Evolutionary conservation across 2,329 filamentous ascomycete species (phyloP).

Genomic region (Leptographium wingfieldii): DNA sequence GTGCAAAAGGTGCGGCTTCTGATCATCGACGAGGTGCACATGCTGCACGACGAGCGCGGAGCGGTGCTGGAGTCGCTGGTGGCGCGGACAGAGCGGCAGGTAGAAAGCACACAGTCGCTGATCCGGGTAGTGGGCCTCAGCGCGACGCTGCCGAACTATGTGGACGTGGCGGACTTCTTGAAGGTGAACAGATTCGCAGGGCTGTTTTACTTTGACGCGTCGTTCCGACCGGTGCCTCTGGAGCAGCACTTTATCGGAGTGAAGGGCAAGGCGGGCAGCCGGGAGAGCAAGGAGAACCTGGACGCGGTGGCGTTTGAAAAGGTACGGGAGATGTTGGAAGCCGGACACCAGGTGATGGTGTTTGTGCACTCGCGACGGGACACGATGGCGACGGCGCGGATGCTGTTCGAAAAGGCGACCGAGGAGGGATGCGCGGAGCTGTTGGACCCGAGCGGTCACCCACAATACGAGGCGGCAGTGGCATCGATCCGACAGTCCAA

Average conservation of each 20-base stretch:
- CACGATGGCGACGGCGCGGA: constrained; percentile 76
- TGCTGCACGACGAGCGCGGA: constrained; percentile 96
- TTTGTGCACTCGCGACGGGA: constrained; percentile 97
- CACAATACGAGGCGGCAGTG: constrained; percentile 66
- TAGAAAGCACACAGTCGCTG: constrained; percentile 93
- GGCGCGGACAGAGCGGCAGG: constrained; percentile 85
- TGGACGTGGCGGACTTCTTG: constrained; percentile 93
- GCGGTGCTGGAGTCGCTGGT: constrained; percentile 94
- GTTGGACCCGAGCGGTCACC: constrained; percentile 69
- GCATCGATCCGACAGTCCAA: constrained; percentile 77
- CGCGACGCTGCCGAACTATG: constrained; percentile 89
- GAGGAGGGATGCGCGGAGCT: constrained; percentile 70
- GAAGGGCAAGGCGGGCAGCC: constrained; percentile 76
- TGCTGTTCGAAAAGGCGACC: constrained; percentile 72
- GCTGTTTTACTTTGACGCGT: constrained; percentile 92
- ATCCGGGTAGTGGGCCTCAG: constrained; percentile 94
- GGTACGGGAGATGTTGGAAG: constrained; percentile 80
- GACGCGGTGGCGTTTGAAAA: constrained; percentile 87
- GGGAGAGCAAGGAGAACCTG: constrained; percentile 75
- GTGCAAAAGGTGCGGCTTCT: constrained; percentile 93
- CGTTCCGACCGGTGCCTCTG: constrained; percentile 88
- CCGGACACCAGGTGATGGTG: constrained; percentile 96
- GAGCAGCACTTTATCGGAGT: constrained; percentile 97
- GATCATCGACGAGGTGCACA: constrained; percentile 98
- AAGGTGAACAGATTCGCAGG: constrained; percentile 90